Conservation (phyloP, 306 rosid species). For the Parietaria judaica region DNA sequence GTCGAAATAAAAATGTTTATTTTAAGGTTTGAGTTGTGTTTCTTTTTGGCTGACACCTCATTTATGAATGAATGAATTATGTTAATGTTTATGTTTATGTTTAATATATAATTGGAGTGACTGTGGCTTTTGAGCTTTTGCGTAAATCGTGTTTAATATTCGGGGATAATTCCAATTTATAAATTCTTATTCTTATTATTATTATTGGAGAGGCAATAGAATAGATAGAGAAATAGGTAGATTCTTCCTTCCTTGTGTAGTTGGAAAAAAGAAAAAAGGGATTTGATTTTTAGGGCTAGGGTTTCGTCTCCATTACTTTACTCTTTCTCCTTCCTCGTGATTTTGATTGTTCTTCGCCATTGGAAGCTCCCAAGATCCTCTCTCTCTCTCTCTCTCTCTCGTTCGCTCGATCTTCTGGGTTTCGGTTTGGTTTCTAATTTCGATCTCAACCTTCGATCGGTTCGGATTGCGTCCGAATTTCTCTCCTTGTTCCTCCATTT, state of each 20-base stretch:
- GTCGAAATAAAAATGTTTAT: not conserved
- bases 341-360: constrained; percentile 20
- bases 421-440: constrained; percentile 25
- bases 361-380: constrained; percentile 21
- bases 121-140: constrained; percentile 19
- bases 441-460: constrained; percentile 3
- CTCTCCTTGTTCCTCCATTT: constrained; percentile 12
- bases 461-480: constrained; percentile 23
- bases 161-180: constrained; percentile 15
- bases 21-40: too few species aligned
- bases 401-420: constrained; percentile 7
- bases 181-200: not conserved
- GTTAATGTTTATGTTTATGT: not conserved
- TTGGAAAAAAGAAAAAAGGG: not conserved
- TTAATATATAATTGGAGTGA: constrained; percentile 18
- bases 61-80: constrained; percentile 5
- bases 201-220: constrained; percentile 4
- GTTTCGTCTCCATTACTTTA: constrained; percentile 22
- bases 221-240: not conserved
- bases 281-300: constrained; percentile 1
- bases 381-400: constrained; percentile 28
- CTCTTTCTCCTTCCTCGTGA: constrained; percentile 18
- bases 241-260: constrained; percentile 3
- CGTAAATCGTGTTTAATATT: constrained; percentile 1
- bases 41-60: constrained; percentile 29